Evolutionary conservation across 257 asterid genomes (phyloP).

Genomic region (Solanum medicagineum): DNA sequence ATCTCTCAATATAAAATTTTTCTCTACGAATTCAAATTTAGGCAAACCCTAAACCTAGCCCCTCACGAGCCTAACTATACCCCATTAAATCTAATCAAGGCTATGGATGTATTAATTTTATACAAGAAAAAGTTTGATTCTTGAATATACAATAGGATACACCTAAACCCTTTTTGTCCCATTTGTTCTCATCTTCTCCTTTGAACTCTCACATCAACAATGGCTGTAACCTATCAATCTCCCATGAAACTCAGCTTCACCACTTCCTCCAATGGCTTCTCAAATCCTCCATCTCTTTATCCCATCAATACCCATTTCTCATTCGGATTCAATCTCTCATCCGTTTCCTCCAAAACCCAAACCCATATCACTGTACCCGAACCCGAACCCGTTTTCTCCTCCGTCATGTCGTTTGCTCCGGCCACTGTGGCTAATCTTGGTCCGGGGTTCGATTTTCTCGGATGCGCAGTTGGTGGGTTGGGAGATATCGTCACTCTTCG

Average conservation of each 20-base stretch:
- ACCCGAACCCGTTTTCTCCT: slow-evolving; percentile 52
- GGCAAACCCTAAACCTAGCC: too few relatives aligned
- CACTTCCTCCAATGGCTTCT: not conserved
- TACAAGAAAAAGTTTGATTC: too few relatives aligned
- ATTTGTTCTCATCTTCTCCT: not conserved
- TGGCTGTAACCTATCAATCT: not conserved
- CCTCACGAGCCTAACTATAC: too few relatives aligned
- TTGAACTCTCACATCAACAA: not conserved
- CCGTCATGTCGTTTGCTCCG: slow-evolving; percentile 69
- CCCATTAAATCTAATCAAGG: too few relatives aligned
- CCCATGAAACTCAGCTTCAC: not conserved
- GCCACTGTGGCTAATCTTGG: slow-evolving; percentile 82
- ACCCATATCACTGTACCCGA: slow-evolving; percentile 30
- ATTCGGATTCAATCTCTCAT: not conserved
- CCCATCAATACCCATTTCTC: not conserved
- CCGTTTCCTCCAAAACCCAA: slow-evolving; percentile 14
- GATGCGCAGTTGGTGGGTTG: slow-evolving; percentile 78
- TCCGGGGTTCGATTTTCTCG: slow-evolving; percentile 77
- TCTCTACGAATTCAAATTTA: too few relatives aligned
- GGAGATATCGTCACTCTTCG: slow-evolving; percentile 58
- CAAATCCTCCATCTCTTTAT: not conserved
- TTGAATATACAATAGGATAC: too few relatives aligned
- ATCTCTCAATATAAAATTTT: too few relatives aligned
- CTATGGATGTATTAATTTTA: too few relatives aligned
- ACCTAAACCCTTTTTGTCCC: not conserved